Base-by-base conservation (phyloP, 2,329 filamentous ascomycete genomes). In the Colletotrichum sp. region DNA sequence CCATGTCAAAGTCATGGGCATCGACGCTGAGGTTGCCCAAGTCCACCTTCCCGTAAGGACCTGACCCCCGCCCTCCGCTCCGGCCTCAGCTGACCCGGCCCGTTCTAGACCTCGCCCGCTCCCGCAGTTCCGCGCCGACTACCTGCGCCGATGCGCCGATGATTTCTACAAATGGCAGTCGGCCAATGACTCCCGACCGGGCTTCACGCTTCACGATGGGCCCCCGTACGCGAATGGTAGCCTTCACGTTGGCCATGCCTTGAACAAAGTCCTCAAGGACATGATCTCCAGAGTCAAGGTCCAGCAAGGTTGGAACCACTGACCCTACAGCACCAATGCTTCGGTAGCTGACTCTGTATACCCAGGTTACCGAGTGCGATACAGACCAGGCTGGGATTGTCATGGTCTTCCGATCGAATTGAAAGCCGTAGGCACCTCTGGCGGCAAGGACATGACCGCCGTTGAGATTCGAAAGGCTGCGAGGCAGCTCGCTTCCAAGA, bases 211-310 rank as follows among this genome's bases (percentile, higher is more conserved):
- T 10, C 97, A 99, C 82, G 97, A 99, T 92, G 97, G 97, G 1
- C 97, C 97, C 0, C 97, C 97, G 0, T 99, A 99, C 84, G 97
- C 97, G 78, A 99, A 99, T 86, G 97, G 97, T 16, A 91, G 90
- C 60, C 90, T 99, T 12, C 97, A 99, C 82, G 92, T 98, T 76
- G 97, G 97, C 4, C 97, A 99, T 88, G 96, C 97, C 44, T 88
- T 99, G 82, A 99, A 99, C 86, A 99, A 99, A 87, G 94, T 99
- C 80, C 89, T 98, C 76, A 99, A 99, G 88, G 97, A 99, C 85
- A 95, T 99, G 81, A 95, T 98, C 77, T 90, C 96, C 80, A 92
- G 97, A 55, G 92, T 94, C 77, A 93, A 98, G 86, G 87, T 99
- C 76, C 92, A 95, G 76, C 90, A 93, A 81, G 97, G 89, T 80